Conservation (phyloP, 148 eudicot genomes). For the Hydrangea macrophylla region DNA sequence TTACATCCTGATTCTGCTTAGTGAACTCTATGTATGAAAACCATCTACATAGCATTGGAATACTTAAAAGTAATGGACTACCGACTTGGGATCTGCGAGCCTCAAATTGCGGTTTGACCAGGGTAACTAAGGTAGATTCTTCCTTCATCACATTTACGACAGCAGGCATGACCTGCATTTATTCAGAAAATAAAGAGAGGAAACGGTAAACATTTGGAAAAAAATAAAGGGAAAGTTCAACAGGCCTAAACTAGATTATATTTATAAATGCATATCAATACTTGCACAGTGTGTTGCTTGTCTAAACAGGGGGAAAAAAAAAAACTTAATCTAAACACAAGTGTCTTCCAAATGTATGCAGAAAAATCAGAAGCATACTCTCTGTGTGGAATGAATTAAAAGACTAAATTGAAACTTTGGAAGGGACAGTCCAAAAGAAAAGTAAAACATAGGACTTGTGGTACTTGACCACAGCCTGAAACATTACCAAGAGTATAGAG, state of each 20-base stretch:
- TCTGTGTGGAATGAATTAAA: neutral
- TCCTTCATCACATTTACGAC: constrained; percentile 86
- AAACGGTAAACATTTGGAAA: neutral
- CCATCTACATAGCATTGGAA: neutral
- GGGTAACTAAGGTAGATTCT: constrained; percentile 71
- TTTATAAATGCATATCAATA: neutral
- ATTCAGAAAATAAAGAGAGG: constrained; percentile 1
- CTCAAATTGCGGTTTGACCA: constrained; percentile 98
- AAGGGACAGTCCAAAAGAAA: neutral
- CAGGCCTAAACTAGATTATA: neutral
- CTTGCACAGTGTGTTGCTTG: neutral
- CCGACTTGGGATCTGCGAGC: constrained; percentile 88
- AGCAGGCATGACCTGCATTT: constrained; percentile 94
- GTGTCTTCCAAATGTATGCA: neutral
- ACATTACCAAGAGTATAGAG: constrained; percentile 79
- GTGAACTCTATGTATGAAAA: neutral
- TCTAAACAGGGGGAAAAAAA: too few relatives aligned
- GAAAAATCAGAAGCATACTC: neutral
- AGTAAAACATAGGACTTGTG: neutral
- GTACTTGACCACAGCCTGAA: constrained; percentile 4
- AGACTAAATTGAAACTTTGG: neutral
- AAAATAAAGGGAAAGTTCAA: neutral
- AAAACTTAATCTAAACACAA: neutral
- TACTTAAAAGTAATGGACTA: neutral
- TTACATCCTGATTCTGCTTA: neutral